A percentile compares a stretch with the other conserved stretches of the same genome.
These are phyloP conservation scores for Pichia sp. DNA, from an alignment of 1,139 yeast species.

Conservation along the genomic window DNA sequence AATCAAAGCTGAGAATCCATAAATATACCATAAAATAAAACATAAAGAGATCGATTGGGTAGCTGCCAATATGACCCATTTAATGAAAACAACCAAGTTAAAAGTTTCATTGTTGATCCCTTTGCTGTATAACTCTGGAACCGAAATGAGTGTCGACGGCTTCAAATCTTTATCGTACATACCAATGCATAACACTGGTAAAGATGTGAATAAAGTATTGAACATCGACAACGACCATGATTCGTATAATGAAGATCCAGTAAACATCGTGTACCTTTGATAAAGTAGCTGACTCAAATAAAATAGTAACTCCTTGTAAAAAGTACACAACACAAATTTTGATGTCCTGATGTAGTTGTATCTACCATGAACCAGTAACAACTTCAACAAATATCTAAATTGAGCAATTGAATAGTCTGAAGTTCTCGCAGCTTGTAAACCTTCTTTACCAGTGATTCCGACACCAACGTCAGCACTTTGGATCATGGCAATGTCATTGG, in stretches of 20 bases:
- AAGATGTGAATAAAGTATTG: slow-evolving; percentile 88
- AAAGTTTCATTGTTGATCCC: slow-evolving; percentile 79
- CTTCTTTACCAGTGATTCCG: slow-evolving; percentile 96
- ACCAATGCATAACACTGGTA: slow-evolving; percentile 91
- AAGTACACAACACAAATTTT: slow-evolving; percentile 88
- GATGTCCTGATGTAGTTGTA: slow-evolving; percentile 91
- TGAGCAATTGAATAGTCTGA: slow-evolving; percentile 96
- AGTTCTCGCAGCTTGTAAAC: slow-evolving; percentile 91
- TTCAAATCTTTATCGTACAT: slow-evolving; percentile 88
- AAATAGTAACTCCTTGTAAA: slow-evolving; percentile 87
- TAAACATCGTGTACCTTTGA: slow-evolving; percentile 82
- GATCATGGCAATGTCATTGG: slow-evolving; percentile 98
- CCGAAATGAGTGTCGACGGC: slow-evolving; percentile 83
- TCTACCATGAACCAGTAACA: slow-evolving; percentile 89
- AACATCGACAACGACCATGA: slow-evolving; percentile 97
- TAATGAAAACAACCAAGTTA: slow-evolving; percentile 60
- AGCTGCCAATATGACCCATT: slow-evolving; percentile 80
- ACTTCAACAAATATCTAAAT: slow-evolving; percentile 75
- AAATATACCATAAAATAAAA: slow-evolving; percentile 59
- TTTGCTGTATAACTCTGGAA: slow-evolving; percentile 80
- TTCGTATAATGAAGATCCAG: slow-evolving; percentile 91
- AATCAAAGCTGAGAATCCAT: slow-evolving; percentile 60
- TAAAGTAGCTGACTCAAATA: slow-evolving; percentile 84
- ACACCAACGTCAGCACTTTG: slow-evolving; percentile 98
- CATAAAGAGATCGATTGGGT: slow-evolving; percentile 68